Conservation (phyloP, 768 basidiomycete species). For the Asterophora lycoperdoides region DNA sequence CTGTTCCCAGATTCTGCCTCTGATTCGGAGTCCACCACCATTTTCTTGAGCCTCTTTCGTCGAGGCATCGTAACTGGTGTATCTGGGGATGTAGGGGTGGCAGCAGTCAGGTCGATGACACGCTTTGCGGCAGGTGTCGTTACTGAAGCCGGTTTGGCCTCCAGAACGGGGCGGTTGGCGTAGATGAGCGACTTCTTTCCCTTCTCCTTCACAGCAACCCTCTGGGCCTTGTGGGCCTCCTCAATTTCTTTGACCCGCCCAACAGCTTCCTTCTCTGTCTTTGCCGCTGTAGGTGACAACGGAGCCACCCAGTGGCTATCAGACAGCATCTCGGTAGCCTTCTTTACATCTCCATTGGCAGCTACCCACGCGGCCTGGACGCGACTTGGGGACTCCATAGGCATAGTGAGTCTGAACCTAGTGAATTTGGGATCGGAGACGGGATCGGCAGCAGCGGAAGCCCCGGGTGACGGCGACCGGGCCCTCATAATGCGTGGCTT, state of each 20-base stretch:
- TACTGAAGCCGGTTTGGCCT: constrained; percentile 32
- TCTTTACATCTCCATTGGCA: constrained; percentile 55
- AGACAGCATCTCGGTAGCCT: constrained; percentile 53
- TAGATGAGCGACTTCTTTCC: constrained; percentile 84
- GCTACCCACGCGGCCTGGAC: constrained; percentile 67
- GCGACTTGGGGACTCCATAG: constrained; percentile 38
- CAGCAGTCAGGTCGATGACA: constrained; percentile 32
- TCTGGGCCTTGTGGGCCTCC: constrained; percentile 64
- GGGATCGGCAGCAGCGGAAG: constrained; percentile 25
- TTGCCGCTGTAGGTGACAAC: constrained; percentile 19
- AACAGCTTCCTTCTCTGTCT: constrained; percentile 32
- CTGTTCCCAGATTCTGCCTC: constrained; percentile 51
- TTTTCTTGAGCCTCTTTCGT: constrained; percentile 52
- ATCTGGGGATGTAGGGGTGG: constrained; percentile 27
- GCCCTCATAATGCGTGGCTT: constrained; percentile 55
- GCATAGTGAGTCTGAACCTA: constrained; percentile 61
- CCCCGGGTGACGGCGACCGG: constrained; percentile 32
- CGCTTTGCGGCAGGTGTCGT: constrained; percentile 41
- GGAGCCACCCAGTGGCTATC: constrained; percentile 53
- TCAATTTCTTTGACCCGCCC: constrained; percentile 72
- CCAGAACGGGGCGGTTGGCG: constrained; percentile 55
- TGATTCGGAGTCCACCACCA: constrained; percentile 65
- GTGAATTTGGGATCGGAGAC: constrained; percentile 41
- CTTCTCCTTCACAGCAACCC: constrained; percentile 65
- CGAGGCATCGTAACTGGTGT: constrained; percentile 40